Percentiles rank a stretch among this genome's conserved stretches.
phyloP scores from a whole-genome alignment of 1,139 yeast genomes.

The Kurtzmaniella natalensis region DNA sequence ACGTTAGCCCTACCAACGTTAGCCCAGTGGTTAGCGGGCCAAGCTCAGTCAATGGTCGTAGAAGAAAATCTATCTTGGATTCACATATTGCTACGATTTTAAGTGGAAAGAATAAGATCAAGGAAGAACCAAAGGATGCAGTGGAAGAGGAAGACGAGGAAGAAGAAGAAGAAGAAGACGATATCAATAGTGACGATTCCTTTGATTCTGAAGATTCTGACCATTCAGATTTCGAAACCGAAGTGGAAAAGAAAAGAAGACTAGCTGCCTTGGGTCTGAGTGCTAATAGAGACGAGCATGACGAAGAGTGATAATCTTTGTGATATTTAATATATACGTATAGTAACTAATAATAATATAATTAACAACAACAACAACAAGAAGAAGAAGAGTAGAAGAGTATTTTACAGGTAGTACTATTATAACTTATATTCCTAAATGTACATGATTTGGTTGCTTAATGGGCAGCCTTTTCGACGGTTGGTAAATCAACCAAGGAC shows the following conservation, averaged over 20 bases:
- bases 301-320: conserved; percentile 50
- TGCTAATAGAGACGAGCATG: conserved; percentile 46
- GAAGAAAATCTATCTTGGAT: conserved; percentile 16
- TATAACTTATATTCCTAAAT: too few species aligned
- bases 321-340: too few species aligned
- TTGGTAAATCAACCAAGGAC: conserved; percentile 58
- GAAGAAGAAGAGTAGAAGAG: too few species aligned
- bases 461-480: conserved; percentile 42
- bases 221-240: conserved; percentile 49
- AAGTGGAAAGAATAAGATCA: conserved; percentile 2
- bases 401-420: too few species aligned
- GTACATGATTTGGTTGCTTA: too few species aligned
- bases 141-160: conserved; percentile 12
- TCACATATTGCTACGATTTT: conserved; percentile 23
- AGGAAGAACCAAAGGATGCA: conserved; percentile 3
- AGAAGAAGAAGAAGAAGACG: conserved; percentile 14
- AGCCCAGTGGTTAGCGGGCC: conserved; percentile 6
- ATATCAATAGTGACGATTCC: conserved; percentile 14
- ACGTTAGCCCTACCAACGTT: neutral
- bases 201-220: conserved; percentile 20
- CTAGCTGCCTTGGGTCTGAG: conserved; percentile 73
- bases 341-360: too few species aligned
- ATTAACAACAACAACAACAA: too few species aligned
- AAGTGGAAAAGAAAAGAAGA: conserved; percentile 69
- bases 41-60: conserved; percentile 6